Conservation (phyloP, 495 filamentous ascomycete species). For the Hyaloscypha variabilis region DNA sequence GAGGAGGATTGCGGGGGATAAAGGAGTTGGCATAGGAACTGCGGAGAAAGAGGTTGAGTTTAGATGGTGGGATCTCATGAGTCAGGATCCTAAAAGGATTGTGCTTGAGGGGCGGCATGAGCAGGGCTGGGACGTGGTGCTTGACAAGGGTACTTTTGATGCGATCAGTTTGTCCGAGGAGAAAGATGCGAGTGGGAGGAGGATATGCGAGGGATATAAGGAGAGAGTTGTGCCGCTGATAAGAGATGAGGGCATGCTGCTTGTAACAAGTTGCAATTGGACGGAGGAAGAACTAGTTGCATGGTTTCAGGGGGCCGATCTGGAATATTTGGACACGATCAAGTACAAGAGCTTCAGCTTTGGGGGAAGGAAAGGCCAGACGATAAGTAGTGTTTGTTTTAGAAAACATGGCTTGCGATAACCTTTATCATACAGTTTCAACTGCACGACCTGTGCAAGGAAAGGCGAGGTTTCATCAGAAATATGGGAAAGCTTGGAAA, state of each 20-base stretch:
- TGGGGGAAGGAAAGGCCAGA: slow-evolving; percentile 83
- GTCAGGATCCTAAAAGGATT: slow-evolving; percentile 37
- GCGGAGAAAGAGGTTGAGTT: slow-evolving; percentile 56
- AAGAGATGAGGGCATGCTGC: slow-evolving; percentile 67
- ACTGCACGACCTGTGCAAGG: too few relatives aligned
- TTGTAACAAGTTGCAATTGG: slow-evolving; percentile 98
- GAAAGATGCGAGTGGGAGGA: slow-evolving; percentile 49
- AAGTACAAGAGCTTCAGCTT: slow-evolving; percentile 85
- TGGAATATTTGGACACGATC: slow-evolving; percentile 65
- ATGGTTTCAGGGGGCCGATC: slow-evolving; percentile 65
- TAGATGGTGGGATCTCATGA: slow-evolving; percentile 75
- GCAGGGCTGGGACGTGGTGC: slow-evolving; percentile 77
- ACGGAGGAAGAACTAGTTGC: slow-evolving; percentile 80
- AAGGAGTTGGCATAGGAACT: slow-evolving; percentile 28
- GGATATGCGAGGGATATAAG: slow-evolving; percentile 74
- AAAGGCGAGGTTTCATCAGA: too few relatives aligned
- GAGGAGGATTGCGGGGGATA: slow-evolving; percentile 42
- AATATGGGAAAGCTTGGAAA: too few relatives aligned
- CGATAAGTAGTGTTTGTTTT: slow-evolving; percentile 83
- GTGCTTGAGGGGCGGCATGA: slow-evolving; percentile 38
- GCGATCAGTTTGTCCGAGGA: slow-evolving; percentile 77
- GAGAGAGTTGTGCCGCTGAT: slow-evolving; percentile 65
- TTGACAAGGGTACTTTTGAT: slow-evolving; percentile 98
- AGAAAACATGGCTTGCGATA: slow-evolving; percentile 30
- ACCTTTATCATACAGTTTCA: neutral